Percentiles rank a stretch among this genome's conserved stretches.
Evolutionary conservation across 2,329 filamentous ascomycete species (phyloP).

Genomic region (Fusarium acutatum): DNA sequence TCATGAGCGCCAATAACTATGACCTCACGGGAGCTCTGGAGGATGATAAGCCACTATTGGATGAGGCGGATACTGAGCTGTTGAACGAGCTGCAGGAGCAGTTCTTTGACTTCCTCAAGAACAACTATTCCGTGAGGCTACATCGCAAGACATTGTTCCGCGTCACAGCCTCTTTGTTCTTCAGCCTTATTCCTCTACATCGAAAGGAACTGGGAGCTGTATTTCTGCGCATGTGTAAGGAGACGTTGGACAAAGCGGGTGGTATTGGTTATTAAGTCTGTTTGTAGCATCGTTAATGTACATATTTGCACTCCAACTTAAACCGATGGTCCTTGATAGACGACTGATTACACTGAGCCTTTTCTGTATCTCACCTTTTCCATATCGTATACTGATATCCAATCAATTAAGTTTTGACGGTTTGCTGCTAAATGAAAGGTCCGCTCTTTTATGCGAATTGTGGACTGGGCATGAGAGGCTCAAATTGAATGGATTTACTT

Average conservation of each 20-base stretch:
- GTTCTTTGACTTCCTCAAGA: not conserved
- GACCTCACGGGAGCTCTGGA: not conserved
- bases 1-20: not conserved
- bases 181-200: not conserved
- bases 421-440: too few relatives aligned
- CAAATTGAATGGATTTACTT: too few relatives aligned
- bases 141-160: not conserved
- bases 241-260: not conserved
- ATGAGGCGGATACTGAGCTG: not conserved
- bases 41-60: not conserved
- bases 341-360: accelerated
- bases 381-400: too few relatives aligned
- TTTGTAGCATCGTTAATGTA: too few relatives aligned
- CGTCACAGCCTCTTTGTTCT: not conserved
- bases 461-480: too few relatives aligned
- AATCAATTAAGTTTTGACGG: too few relatives aligned
- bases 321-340: accelerated
- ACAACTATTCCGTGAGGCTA: not conserved
- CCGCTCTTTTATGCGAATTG: too few relatives aligned
- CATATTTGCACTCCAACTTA: not conserved
- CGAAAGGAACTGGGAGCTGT: not conserved
- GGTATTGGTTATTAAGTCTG: not conserved
- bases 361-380: not conserved
- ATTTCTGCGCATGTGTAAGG: not conserved
- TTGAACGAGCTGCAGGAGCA: not conserved